Conservation (phyloP, 2,329 filamentous ascomycete species). For the Keithomyces neogunnii region DNA sequence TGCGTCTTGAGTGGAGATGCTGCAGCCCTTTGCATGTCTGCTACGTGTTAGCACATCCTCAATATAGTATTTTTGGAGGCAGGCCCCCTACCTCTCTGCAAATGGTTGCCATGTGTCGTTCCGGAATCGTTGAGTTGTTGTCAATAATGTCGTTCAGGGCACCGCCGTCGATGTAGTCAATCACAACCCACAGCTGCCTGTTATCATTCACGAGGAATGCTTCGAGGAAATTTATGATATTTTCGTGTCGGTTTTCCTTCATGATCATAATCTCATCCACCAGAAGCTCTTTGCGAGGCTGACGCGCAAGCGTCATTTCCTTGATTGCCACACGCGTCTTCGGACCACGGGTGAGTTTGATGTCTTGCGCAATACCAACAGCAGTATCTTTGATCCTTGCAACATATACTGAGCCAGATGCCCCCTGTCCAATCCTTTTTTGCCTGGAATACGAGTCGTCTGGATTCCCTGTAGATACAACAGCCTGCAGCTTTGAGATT, state of each 20-base stretch:
- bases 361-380: constrained; percentile 65
- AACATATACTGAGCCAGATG: constrained; percentile 93
- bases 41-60: not conserved
- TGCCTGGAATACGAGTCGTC: constrained; percentile 94
- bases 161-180: constrained; percentile 99
- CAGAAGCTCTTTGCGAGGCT: constrained; percentile 92
- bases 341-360: constrained; percentile 68
- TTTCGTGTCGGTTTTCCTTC: constrained; percentile 95
- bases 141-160: constrained; percentile 96
- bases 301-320: constrained; percentile 95
- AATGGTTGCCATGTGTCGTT: constrained; percentile 94
- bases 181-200: constrained; percentile 94
- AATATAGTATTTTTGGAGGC: not conserved
- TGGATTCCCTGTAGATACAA: constrained; percentile 88
- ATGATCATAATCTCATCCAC: constrained; percentile 99
- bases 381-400: constrained; percentile 85
- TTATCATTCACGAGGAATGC: constrained; percentile 91
- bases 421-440: constrained; percentile 97
- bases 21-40: constrained; percentile 92
- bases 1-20: constrained; percentile 87
- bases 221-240: constrained; percentile 97
- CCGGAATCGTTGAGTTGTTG: constrained; percentile 84
- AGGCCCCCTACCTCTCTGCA: constrained; percentile 69
- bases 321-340: constrained; percentile 93
- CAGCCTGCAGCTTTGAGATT: constrained; percentile 86